Evolutionary conservation across 2,329 filamentous ascomycete species (phyloP).

Genomic region (Cytospora piceae): DNA sequence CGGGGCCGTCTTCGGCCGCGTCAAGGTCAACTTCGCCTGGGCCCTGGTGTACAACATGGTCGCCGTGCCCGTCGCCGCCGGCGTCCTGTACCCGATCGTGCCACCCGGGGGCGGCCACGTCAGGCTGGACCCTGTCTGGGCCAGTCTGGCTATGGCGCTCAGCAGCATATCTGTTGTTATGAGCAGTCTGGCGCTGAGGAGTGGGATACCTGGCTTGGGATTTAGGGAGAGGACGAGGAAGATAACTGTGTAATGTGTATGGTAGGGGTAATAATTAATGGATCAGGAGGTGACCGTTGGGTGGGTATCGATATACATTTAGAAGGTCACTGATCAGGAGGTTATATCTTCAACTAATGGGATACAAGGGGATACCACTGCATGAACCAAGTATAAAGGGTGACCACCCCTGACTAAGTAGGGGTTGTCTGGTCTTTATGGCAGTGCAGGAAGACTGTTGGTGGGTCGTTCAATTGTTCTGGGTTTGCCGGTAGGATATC

Average conservation of each 20-base stretch:
- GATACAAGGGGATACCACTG: too few species aligned
- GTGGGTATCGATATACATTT: background rate
- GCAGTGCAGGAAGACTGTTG: too few species aligned
- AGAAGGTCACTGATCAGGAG: too few species aligned
- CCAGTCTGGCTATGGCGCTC: slow-evolving; percentile 86
- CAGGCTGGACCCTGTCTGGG: slow-evolving; percentile 79
- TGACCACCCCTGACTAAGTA: too few species aligned
- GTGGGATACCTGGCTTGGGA: slow-evolving; percentile 47
- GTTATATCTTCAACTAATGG: too few species aligned
- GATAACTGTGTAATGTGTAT: slow-evolving; percentile 9
- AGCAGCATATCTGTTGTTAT: slow-evolving; percentile 88
- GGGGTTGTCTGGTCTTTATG: too few species aligned
- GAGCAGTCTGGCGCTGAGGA: slow-evolving; percentile 76
- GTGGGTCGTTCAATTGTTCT: too few species aligned
- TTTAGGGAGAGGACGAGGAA: slow-evolving; percentile 43
- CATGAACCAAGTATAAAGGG: too few species aligned
- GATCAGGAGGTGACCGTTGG: background rate
- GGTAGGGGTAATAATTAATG: background rate
- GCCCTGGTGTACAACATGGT: slow-evolving; percentile 80
- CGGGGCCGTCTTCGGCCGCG: slow-evolving; percentile 72
- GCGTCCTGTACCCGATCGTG: slow-evolving; percentile 68
- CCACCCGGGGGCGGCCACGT: slow-evolving; percentile 58
- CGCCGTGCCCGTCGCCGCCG: slow-evolving; percentile 80
- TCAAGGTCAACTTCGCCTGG: slow-evolving; percentile 86
- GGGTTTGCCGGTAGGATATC: too few species aligned